Evolutionary conservation across 768 basidiomycete genomes (phyloP), one percentile per base, ranked within the genome.

Genomic region (Russula griseocarnosa): DNA sequence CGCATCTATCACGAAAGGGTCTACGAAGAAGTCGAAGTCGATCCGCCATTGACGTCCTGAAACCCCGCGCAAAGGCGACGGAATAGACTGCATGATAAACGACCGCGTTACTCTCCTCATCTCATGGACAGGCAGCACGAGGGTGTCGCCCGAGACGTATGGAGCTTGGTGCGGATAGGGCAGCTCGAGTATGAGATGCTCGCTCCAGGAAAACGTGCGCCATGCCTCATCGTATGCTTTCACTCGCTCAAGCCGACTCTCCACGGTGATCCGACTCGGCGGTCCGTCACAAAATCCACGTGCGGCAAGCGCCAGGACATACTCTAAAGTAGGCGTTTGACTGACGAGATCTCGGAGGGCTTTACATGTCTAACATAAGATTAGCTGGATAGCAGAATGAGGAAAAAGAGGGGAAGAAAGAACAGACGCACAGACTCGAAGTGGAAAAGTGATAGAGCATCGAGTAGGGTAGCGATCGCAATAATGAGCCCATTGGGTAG

Each of bases 271-370:
- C 5, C 28, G 16, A 36, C 60, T 61, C 24, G 60, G 60, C 14
- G 52, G 60, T 7, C 60, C 60, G 20, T 61, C 53, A 32, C 60
- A 34, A 11, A 54, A 28, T 20, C 60, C 60, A 5, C 42, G 52
- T 30, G 42, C 32, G 4, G 60, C 52, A 32, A 61, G 60, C 9
- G 28, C 52, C 4, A 61, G 40, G n/a, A 24, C 14, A 36, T 61
- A 61, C 22, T 22, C 44, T 5, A 61, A 14, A 8, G 16, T 9
- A 3, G 38, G 44, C 1, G 60, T 50, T 8, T 42, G 32, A 16
- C 6, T 20, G 52, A 54, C 52, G 8, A 61, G n/a, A 11, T 58
- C 34, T 2, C 34, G 58, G 34, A 58, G n/a, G 42, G 22, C 28
- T 28, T 22, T 57, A 28, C 55, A 57, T 13, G 55, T 57, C 55